Base-by-base conservation (phyloP, 208 protist genomes). In the Polymyxa betae region DNA sequence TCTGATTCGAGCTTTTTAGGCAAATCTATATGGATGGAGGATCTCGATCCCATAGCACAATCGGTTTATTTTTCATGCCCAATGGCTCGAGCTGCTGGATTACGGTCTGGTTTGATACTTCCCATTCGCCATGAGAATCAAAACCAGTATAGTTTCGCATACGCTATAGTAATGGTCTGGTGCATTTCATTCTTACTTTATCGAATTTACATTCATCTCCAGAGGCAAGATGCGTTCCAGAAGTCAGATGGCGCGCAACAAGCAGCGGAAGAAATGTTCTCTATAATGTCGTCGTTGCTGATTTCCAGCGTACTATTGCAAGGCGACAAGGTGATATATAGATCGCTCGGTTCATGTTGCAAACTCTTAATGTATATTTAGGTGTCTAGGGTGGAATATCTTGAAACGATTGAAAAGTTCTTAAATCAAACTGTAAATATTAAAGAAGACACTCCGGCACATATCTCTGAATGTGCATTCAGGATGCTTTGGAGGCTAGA, bases 11-110 rank as follows among this genome's bases (percentile, higher is more conserved):
- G 5, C n/a, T 5, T 35, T 35, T 82, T n/a, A 82, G 72, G 72
- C 16, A 82, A 82, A 82, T 43, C 72, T 5, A n/a, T 82, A 38
- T 82, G 72, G 72, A 82, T 82, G 5, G 72, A 82, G 72, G 40
- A 82, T 43, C 40, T 82, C 16, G 10, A 12, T 5, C 16, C n/a
- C 16, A 82, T 82, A 5, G 35, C 16, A 5, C 72, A 82, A 82
- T 5, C 72, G 5, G 72, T 43, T 20, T 82, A 38, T n/a, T 82
- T 82, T 43, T 82, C 16, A 5, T 5, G 16, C 16, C 72, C 72
- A 5, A 82, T 82, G 72, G 72, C 72, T 5, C 72, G 72, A 16
- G n/a, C 16, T 45, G n/a, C 16, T 35, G 72, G 72, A 5, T 82
- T 82, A n/a, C n/a, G 5, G 5, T 82, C 72, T 5, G 72, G 16